Evolutionary conservation across 306 rosid species (phyloP).

Genomic region (Vigna trinervia): DNA sequence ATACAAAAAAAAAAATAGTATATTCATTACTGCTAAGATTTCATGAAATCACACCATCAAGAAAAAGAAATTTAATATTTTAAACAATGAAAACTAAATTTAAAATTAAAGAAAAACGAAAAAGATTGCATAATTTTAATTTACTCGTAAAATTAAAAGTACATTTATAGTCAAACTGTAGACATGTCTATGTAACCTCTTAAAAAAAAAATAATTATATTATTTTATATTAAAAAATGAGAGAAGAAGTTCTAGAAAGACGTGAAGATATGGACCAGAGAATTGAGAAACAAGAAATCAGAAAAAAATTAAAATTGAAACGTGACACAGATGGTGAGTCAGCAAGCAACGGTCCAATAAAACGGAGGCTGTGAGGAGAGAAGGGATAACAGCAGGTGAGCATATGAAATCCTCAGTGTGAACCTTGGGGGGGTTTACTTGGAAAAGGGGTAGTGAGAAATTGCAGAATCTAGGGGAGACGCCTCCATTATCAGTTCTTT

Average conservation of each 20-base stretch:
- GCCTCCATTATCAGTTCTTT: neutral
- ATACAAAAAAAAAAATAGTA: too few species aligned
- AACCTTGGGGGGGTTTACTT: slow-evolving; percentile 12
- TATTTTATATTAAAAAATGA: neutral
- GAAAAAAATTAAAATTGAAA: neutral
- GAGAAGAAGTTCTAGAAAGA: slow-evolving; percentile 3
- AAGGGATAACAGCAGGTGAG: neutral
- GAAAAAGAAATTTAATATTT: too few species aligned
- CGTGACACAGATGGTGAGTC: neutral
- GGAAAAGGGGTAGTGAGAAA: slow-evolving; percentile 29
- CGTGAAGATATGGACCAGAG: slow-evolving; percentile 23
- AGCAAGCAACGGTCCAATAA: slow-evolving; percentile 37
- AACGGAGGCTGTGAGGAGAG: slow-evolving; percentile 38
- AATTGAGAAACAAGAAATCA: neutral
- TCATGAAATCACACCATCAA: too few species aligned
- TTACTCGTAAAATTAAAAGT: neutral
- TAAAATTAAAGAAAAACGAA: too few species aligned
- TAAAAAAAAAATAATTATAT: neutral
- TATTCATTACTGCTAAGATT: too few species aligned
- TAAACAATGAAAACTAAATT: too few species aligned
- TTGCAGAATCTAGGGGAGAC: slow-evolving; percentile 22
- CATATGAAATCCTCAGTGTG: neutral
- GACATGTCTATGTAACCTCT: neutral
- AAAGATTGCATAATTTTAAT: too few species aligned
- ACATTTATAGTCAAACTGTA: neutral